A percentile compares a stretch with the other conserved stretches of the same genome.
Evolutionary conservation across 208 protist genomes (phyloP).

Genomic region (Porcisia hertigi): DNA sequence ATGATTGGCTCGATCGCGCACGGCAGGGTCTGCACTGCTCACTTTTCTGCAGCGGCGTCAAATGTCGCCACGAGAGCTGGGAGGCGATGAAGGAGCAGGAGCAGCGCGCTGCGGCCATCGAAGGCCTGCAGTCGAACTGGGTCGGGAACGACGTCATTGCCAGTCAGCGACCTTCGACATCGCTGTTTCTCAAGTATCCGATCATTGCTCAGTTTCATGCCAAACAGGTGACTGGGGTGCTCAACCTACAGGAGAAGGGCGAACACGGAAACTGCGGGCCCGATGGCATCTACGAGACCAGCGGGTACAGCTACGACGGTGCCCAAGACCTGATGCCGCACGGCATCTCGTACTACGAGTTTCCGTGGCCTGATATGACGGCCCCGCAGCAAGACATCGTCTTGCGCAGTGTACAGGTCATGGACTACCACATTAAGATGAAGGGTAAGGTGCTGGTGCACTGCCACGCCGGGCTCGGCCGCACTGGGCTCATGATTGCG

Average conservation of each 20-base stretch:
- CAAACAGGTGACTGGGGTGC: slow-evolving; percentile 77
- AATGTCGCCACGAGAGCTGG: slow-evolving; percentile 86
- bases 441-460: slow-evolving; percentile 88
- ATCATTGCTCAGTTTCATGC: slow-evolving; percentile 84
- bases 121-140: slow-evolving; percentile 90
- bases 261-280: slow-evolving; percentile 92
- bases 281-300: slow-evolving; percentile 80
- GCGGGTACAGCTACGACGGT: slow-evolving; percentile 91
- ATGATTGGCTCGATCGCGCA: slow-evolving; percentile 70
- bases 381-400: slow-evolving; percentile 88
- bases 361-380: slow-evolving; percentile 92
- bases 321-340: slow-evolving; percentile 87
- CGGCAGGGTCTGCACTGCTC: slow-evolving; percentile 81
- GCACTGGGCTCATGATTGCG: slow-evolving; percentile 91
- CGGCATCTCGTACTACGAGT: slow-evolving; percentile 90
- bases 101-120: slow-evolving; percentile 65
- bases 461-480: slow-evolving; percentile 92
- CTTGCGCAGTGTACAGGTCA: slow-evolving; percentile 90
- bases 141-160: slow-evolving; percentile 85
- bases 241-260: slow-evolving; percentile 92
- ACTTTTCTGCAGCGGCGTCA: slow-evolving; percentile 76
- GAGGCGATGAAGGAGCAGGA: slow-evolving; percentile 52
- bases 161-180: slow-evolving; percentile 85
- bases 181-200: slow-evolving; percentile 84
- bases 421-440: slow-evolving; percentile 89